Evolutionary conservation across 1,284 basidiomycete genomes (phyloP).

Genomic region (Farysia itapuensis): DNA sequence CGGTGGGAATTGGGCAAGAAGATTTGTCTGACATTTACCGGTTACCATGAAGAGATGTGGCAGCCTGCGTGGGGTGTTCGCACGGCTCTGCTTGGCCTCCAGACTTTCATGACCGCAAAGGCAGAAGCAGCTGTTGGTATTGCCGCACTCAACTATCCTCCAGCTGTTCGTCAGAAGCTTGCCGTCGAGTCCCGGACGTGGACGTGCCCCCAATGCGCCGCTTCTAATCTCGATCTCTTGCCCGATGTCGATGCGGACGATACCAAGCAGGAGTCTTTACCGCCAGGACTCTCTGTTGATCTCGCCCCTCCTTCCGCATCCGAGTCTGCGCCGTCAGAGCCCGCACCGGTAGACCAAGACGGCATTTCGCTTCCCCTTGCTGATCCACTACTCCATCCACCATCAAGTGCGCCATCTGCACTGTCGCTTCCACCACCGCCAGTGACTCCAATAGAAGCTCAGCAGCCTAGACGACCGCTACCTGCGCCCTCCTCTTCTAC

Average conservation of each 20-base stretch:
- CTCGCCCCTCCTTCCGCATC: conserved; percentile 3
- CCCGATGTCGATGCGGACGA: conserved; percentile 13
- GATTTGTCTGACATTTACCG: conserved; percentile 64
- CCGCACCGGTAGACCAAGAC: not conserved
- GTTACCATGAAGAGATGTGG: conserved; percentile 73
- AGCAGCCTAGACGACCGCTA: not conserved
- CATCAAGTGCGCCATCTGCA: not conserved
- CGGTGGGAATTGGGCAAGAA: conserved; percentile 93
- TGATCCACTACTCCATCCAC: not conserved
- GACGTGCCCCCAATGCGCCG: conserved; percentile 32
- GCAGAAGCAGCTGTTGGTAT: conserved; percentile 78
- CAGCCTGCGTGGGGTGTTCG: conserved; percentile 97
- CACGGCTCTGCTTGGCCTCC: conserved; percentile 68
- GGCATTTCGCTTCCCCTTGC: not conserved
- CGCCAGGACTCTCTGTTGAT: conserved; percentile 21
- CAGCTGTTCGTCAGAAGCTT: conserved; percentile 77
- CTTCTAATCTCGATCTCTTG: conserved; percentile 24
- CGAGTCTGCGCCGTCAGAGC: not conserved
- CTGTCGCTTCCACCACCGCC: not conserved
- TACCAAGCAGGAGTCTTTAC: conserved; percentile 4
- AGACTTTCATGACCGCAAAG: conserved; percentile 56
- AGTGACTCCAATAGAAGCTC: not conserved
- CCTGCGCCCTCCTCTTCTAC: not conserved
- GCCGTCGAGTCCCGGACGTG: conserved; percentile 34
- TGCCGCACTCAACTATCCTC: conserved; percentile 85